Conservation (phyloP, 1,139 yeast genomes). For the Arxiozyma slooffiae region DNA sequence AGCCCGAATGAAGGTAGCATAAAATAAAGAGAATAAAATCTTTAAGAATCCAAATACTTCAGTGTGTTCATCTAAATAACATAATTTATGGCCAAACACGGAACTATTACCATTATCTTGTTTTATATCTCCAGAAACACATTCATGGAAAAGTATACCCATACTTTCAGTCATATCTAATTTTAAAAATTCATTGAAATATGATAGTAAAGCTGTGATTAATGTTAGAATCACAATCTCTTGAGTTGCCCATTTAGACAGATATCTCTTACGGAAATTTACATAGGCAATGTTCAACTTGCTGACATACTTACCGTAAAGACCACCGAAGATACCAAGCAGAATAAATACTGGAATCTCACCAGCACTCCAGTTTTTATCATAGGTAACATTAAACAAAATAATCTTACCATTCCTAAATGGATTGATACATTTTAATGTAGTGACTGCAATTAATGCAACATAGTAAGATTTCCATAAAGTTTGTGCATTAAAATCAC, state of each 20-base stretch:
- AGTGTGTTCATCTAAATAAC: conserved; percentile 38
- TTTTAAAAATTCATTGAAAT: conserved; percentile 69
- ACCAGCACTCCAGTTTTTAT: conserved; percentile 74
- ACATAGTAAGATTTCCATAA: conserved; percentile 91
- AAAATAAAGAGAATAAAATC: conserved; percentile 42
- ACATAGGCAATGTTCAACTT: conserved; percentile 71
- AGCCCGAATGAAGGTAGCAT: conserved; percentile 69
- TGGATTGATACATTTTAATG: conserved; percentile 69
- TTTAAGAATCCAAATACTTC: conserved; percentile 20
- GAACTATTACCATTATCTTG: conserved; percentile 22
- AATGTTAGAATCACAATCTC: conserved; percentile 65
- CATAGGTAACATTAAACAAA: conserved; percentile 78
- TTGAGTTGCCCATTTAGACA: conserved; percentile 39
- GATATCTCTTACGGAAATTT: conserved; percentile 62
- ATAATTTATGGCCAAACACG: conserved; percentile 40
- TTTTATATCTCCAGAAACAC: conserved; percentile 35
- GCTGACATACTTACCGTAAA: conserved; percentile 76
- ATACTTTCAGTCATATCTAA: conserved; percentile 93
- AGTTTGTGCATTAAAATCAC: conserved; percentile 58
- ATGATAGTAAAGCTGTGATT: conserved; percentile 68
- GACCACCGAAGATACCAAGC: conserved; percentile 83
- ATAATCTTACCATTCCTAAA: conserved; percentile 92
- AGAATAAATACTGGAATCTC: conserved; percentile 75
- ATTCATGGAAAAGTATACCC: conserved; percentile 83
- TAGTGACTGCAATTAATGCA: conserved; percentile 77